Conservation (phyloP, 1,284 basidiomycete species). For the Ceratorhiza oryzae-sativae region DNA sequence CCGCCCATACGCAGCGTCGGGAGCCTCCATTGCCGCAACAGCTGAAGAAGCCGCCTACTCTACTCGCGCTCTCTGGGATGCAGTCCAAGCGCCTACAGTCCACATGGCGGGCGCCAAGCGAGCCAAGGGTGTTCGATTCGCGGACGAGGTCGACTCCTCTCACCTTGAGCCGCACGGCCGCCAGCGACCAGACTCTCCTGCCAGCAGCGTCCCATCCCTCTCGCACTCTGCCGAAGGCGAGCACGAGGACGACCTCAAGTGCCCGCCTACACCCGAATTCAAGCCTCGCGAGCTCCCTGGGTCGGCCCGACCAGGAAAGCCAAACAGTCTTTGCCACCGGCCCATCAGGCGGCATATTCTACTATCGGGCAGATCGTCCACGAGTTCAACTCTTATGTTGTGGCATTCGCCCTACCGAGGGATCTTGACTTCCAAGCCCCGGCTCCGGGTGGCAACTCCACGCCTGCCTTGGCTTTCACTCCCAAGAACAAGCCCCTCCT, state of each 20-base stretch:
- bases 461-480: neutral
- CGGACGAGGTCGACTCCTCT: neutral
- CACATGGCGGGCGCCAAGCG: neutral
- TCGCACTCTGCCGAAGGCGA: neutral
- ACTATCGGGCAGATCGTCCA: neutral
- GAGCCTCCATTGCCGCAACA: neutral
- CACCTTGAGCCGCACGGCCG: neutral
- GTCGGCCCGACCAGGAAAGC: neutral
- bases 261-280: neutral
- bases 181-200: neutral
- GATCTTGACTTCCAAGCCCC: constrained; percentile 20
- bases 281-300: neutral
- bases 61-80: constrained; percentile 8
- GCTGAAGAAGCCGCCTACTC: neutral
- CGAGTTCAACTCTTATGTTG: neutral
- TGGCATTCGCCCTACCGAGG: neutral
- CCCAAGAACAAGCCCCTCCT: neutral
- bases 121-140: neutral
- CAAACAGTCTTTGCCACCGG: neutral
- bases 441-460: neutral
- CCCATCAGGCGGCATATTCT: neutral
- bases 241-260: constrained; percentile 10
- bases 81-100: neutral
- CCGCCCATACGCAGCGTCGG: neutral
- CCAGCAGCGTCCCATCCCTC: constrained; percentile 3